These are phyloP conservation scores for Russula abietina DNA, from an alignment of 768 basidiomycete species.

Conservation along the genomic window DNA sequence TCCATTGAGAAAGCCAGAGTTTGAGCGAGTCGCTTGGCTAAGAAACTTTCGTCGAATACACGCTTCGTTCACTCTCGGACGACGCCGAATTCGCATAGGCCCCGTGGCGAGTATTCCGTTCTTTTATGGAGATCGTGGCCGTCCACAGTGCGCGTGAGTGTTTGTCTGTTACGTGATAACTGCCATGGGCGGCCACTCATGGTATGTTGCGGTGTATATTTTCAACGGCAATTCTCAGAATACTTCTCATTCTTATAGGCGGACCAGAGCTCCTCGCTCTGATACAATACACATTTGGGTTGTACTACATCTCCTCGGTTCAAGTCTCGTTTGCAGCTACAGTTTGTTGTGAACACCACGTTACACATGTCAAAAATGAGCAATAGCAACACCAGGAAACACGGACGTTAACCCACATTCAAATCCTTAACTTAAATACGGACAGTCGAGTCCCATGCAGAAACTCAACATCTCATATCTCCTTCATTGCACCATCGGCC, in stretches of 20 bases:
- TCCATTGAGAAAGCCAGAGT: not conserved
- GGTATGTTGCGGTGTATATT: conserved; percentile 44
- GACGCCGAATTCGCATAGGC: not conserved
- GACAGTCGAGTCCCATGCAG: not conserved
- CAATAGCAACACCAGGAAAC: not conserved
- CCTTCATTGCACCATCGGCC: too few relatives aligned
- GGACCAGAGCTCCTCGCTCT: conserved; percentile 75
- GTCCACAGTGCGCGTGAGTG: too few relatives aligned
- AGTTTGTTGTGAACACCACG: not conserved
- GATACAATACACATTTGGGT: conserved; percentile 40
- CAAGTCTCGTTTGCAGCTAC: not conserved
- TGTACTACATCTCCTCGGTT: not conserved
- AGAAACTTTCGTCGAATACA: not conserved
- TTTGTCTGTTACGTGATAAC: conserved; percentile 84
- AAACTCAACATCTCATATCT: too few relatives aligned
- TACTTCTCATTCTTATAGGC: conserved; percentile 57
- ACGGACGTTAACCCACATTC: not conserved
- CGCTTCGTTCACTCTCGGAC: not conserved
- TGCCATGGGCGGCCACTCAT: conserved; percentile 46
- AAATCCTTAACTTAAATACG: not conserved
- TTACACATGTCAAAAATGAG: not conserved
- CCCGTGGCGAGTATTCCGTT: not conserved
- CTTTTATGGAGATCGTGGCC: not conserved
- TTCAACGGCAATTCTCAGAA: conserved; percentile 45
- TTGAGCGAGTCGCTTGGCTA: not conserved